Conservation (phyloP, 257 asterid genomes). For the Agastache rugosa region DNA sequence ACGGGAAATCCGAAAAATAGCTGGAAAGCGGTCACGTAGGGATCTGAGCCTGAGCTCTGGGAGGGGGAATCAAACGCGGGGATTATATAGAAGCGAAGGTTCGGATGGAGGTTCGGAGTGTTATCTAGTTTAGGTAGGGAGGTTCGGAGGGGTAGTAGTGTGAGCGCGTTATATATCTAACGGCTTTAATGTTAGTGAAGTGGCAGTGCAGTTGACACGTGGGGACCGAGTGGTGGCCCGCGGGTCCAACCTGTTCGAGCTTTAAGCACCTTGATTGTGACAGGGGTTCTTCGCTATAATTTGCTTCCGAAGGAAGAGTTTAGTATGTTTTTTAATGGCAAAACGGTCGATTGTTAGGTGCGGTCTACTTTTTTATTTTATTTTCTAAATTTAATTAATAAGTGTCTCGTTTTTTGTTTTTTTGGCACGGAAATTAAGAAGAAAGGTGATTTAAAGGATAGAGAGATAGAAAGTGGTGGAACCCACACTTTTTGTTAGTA, state of each 20-base stretch:
- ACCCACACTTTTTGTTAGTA: no score
- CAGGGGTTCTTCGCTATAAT: not conserved
- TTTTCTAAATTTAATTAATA: no score
- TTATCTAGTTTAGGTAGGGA: no score
- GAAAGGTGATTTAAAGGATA: no score
- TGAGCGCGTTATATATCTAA: slow-evolving; percentile 35
- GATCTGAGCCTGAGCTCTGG: slow-evolving; percentile 56
- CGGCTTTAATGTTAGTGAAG: slow-evolving; percentile 38
- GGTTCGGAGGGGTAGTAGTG: not conserved
- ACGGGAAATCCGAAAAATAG: slow-evolving; percentile 50
- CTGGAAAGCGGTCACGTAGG: slow-evolving; percentile 56
- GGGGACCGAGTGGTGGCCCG: slow-evolving; percentile 5
- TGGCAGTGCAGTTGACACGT: slow-evolving; percentile 30
- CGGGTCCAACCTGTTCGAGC: slow-evolving; percentile 10
- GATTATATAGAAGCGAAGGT: slow-evolving; percentile 32
- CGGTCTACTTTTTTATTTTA: no score
- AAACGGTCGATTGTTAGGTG: no score
- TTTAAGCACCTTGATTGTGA: slow-evolving; percentile 23
- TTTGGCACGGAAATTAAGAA: no score
- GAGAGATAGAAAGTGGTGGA: no score
- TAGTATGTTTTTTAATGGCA: no score
- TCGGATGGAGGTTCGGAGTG: slow-evolving; percentile 42
- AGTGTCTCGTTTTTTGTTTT: no score
- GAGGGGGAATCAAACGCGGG: slow-evolving; percentile 30
- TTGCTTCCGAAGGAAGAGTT: not conserved